Percentiles rank a stretch among this genome's conserved stretches.
Conservation (phyloP, 352 stramenopile species). For the Hyaloperonospora brassicae region DNA sequence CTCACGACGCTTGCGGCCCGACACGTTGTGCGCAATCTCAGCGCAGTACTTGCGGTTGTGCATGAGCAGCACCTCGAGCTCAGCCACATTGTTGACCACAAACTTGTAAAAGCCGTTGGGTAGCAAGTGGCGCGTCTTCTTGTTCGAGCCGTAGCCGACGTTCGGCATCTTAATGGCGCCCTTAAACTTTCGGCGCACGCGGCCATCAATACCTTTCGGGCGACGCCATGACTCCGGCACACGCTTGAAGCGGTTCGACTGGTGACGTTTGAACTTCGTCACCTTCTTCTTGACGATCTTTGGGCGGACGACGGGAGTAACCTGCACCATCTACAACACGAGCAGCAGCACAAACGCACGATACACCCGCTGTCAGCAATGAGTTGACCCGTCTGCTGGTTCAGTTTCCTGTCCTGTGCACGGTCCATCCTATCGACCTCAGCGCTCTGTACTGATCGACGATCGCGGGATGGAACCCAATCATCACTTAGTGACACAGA, state of each 20-base stretch:
- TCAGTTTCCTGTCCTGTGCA: no score
- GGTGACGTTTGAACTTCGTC: constrained; percentile 99
- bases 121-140: constrained; percentile 96
- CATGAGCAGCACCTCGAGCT: constrained; percentile 95
- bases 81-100: constrained; percentile 96
- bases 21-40: constrained; percentile 98
- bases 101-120: constrained; percentile 99
- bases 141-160: constrained; percentile 99
- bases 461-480: no score
- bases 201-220: constrained; percentile 99
- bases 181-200: constrained; percentile 98
- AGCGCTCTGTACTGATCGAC: no score
- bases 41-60: constrained; percentile 97
- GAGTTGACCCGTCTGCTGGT: no score
- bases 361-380: no score
- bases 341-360: constrained; percentile 3
- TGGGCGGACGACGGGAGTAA: constrained; percentile 82
- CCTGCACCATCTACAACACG: constrained; percentile 80
- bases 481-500: no score
- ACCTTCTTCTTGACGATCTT: constrained; percentile 99
- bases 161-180: constrained; percentile 96
- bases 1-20: constrained; percentile 91
- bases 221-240: constrained; percentile 96
- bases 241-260: constrained; percentile 97
- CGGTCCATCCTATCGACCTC: no score